A percentile compares a stretch with the other conserved stretches of the same genome.
phyloP scores from a whole-genome alignment of 1,139 yeast genomes.

The Petasospora rhodanensis region DNA sequence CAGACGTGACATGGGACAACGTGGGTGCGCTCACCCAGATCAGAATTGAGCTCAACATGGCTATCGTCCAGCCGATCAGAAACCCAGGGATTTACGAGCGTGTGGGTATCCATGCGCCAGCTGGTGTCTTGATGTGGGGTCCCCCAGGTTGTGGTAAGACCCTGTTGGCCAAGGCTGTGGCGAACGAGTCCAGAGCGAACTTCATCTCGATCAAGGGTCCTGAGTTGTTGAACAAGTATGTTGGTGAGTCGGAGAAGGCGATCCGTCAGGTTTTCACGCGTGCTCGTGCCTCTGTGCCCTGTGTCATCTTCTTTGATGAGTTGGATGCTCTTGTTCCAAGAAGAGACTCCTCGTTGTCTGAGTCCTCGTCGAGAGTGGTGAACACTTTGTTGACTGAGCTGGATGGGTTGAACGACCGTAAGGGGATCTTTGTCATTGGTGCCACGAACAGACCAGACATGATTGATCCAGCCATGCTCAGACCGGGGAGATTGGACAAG shows the following conservation, averaged over 20 bases:
- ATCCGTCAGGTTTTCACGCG: constrained; percentile 92
- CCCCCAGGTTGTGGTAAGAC: constrained; percentile 99
- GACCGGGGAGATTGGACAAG: constrained; percentile 95
- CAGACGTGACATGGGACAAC: constrained; percentile 93
- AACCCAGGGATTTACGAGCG: constrained; percentile 85
- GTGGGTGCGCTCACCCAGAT: constrained; percentile 85
- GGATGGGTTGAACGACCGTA: constrained; percentile 89
- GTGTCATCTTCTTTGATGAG: constrained; percentile 94
- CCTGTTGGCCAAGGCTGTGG: constrained; percentile 91
- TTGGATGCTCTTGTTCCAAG: constrained; percentile 94
- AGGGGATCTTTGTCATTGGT: constrained; percentile 91
- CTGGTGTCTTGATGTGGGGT: constrained; percentile 97
- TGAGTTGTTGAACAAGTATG: constrained; percentile 87
- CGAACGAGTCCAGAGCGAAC: constrained; percentile 93
- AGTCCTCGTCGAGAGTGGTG: constrained; percentile 90
- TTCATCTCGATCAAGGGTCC: constrained; percentile 96
- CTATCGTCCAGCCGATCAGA: constrained; percentile 93
- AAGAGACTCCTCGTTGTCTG: constrained; percentile 82
- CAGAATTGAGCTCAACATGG: constrained; percentile 91
- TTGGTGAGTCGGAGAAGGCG: constrained; percentile 94
- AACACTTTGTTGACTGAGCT: constrained; percentile 90
- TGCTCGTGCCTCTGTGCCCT: constrained; percentile 92
- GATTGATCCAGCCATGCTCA: constrained; percentile 96
- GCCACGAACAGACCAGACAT: constrained; percentile 98
- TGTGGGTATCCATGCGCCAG: constrained; percentile 95